Evolutionary conservation across 2,329 filamentous ascomycete genomes (phyloP), one percentile per base, ranked within the genome.

Genomic region (Xylariaceae sp.): DNA sequence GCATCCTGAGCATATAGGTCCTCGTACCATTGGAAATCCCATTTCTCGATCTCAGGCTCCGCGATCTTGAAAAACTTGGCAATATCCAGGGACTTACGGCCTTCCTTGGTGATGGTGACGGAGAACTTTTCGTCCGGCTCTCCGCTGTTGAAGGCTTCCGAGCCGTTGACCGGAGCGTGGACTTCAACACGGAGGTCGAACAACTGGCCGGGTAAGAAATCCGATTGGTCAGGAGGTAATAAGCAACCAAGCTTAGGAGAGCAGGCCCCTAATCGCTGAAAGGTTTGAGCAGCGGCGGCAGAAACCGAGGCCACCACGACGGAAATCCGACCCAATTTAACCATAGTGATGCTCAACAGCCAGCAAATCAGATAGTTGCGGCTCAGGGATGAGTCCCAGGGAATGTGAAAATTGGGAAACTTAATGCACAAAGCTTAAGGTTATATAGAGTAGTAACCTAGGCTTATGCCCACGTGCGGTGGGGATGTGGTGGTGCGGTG

Each of bases 181-280:
- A 95, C 84, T 72, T 95, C 90, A 57, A 93, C 82, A 57, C 90
- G 87, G 60, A 96, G 87, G 70, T 95, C 91, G 68, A 95, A 95
- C 71, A 84, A 88, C 75, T 95, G 90, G 12, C 90, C 90, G 4
- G 90, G 87, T 1, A 96, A 81, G 75, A 95, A 95, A 67, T 95
- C 90, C 61, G 88, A 86, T 76, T 85, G 82, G 62, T 87, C 83
- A 1, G 84, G 84, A 14, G 84, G 84, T 14, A 87, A 74, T 45
- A 87, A 74, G 63, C 84, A 86, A 60, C 84, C 84, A 19, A 87
- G 77, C 37, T 76, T 76, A 9, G 82, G 82, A 68, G 32, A 12
- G 32, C 84, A 87, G 21, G 79, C 79, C 59, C 84, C 84, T 18
- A 86, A 76, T 48, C 84, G 77, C 71, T 83, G 83, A 73, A 78